A percentile compares a stretch with the other conserved stretches of the same genome.
phyloP scores from a whole-genome alignment of 345 rosid species.

The Lepidium africanum region DNA sequence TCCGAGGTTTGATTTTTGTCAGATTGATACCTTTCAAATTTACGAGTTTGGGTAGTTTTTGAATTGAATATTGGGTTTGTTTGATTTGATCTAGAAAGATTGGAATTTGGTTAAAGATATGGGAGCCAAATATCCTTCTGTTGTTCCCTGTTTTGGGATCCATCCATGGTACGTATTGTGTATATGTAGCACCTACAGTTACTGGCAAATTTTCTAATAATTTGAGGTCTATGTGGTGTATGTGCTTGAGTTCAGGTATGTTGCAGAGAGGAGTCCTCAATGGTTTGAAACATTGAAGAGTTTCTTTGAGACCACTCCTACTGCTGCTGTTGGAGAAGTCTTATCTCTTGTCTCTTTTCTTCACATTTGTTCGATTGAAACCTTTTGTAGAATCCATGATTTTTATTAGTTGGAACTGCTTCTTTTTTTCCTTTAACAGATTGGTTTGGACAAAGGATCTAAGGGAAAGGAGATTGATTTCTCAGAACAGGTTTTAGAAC shows the following conservation, averaged over 20 bases:
- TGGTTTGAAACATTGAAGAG: conserved; percentile 73
- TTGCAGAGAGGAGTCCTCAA: conserved; percentile 57
- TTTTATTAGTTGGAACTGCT: background rate
- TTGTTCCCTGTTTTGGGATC: conserved; percentile 82
- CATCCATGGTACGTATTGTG: conserved; percentile 65
- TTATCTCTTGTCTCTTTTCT: background rate
- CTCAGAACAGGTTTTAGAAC: conserved; percentile 50
- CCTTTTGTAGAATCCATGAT: background rate
- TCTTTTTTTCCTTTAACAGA: conserved; percentile 27
- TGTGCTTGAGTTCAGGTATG: conserved; percentile 36
- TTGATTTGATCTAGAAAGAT: conserved; percentile 46
- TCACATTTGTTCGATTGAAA: background rate
- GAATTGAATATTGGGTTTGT: background rate
- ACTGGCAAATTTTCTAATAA: background rate
- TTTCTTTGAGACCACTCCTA: conserved; percentile 55
- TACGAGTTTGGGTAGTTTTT: background rate
- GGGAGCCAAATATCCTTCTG: conserved; percentile 54
- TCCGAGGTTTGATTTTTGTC: conserved; percentile 38
- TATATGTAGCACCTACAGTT: background rate
- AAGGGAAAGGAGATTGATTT: conserved; percentile 70
- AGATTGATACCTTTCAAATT: background rate
- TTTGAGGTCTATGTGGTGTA: background rate
- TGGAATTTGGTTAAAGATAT: conserved; percentile 78
- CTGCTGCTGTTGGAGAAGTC: conserved; percentile 95
- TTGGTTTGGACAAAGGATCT: conserved; percentile 92